These are phyloP conservation scores for Phytophthora macrochlamydospora DNA, from an alignment of 352 stramenopile species.

Conservation along the genomic window DNA sequence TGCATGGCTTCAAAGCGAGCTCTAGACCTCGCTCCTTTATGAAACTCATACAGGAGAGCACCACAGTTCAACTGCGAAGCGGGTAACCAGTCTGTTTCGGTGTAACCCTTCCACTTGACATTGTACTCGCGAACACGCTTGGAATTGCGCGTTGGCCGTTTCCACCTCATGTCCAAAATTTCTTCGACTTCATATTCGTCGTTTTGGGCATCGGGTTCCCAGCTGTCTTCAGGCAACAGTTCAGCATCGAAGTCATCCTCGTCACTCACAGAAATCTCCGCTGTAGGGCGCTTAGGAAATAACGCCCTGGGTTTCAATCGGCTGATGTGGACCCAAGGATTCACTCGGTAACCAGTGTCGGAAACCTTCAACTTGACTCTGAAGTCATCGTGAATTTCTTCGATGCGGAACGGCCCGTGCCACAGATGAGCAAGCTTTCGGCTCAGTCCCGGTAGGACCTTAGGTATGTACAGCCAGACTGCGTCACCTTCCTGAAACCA, in stretches of 20 bases:
- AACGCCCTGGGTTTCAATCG: neutral
- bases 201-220: neutral
- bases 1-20: neutral
- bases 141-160: neutral
- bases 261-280: neutral
- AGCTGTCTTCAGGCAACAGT: neutral
- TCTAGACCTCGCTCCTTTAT: neutral
- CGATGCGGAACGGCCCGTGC: neutral
- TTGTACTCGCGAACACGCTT: neutral
- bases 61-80: neutral
- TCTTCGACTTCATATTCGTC: neutral
- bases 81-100: neutral
- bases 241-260: neutral
- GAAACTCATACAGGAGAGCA: neutral
- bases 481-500: slow-evolving; percentile 4
- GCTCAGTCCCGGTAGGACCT: neutral
- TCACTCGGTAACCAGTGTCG: neutral
- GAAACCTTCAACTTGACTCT: neutral
- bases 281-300: neutral
- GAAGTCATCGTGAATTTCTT: neutral
- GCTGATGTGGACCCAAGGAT: neutral
- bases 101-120: neutral
- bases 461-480: slow-evolving; percentile 11
- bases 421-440: neutral
- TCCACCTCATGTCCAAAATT: neutral